Evolutionary conservation across 2,329 filamentous ascomycete genomes (phyloP), one percentile per base, ranked within the genome.

Genomic region (Trichocomaceae sp.): DNA sequence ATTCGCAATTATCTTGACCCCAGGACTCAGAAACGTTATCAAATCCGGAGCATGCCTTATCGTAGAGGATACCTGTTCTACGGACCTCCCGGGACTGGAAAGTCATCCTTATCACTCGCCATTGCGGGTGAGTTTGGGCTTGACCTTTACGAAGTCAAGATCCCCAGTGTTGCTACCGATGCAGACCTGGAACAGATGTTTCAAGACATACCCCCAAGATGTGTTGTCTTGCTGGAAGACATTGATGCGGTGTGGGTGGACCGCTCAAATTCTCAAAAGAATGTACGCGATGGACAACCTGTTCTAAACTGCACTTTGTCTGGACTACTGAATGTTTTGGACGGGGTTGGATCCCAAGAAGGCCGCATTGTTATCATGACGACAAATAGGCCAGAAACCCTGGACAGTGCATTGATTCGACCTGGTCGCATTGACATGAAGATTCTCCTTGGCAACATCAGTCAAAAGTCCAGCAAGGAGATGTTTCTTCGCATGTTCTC

Each of bases 31-130:
- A 47, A 50, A 17, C 64, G 59, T 57, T 66, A 66, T 50, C 48
- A 50, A 26, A 55, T 59, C 31, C 59, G 61, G 5, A 63, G 88
- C 0, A 89, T 92, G 23, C 88, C 87, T 0, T 84, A 91, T 47
- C 79, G 88, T 0, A 74, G 88, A 35, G 89, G 88, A 0, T 92
- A 92, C 61, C 78, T 96, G 56, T 83, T 96, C 47, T 96, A 96
- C 72, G 92, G 92, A 0, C 91, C 92, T 5, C 92, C 92, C 2
- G 92, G 92, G 69, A 97, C 92, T 12, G 92, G 92, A 66, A 96
- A 97, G 78, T 96, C 91, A 62, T 63, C 60, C 31, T 31, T 65
- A 3, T 63, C 60, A 55, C 60, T 55, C 17, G 60, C 57, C 17
- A 47, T 19, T 45, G 22, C 77, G 90, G 83, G 83, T 0, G 76